phyloP scores from a whole-genome alignment of 164 flowering plant species.

The Vitis cinerea region DNA sequence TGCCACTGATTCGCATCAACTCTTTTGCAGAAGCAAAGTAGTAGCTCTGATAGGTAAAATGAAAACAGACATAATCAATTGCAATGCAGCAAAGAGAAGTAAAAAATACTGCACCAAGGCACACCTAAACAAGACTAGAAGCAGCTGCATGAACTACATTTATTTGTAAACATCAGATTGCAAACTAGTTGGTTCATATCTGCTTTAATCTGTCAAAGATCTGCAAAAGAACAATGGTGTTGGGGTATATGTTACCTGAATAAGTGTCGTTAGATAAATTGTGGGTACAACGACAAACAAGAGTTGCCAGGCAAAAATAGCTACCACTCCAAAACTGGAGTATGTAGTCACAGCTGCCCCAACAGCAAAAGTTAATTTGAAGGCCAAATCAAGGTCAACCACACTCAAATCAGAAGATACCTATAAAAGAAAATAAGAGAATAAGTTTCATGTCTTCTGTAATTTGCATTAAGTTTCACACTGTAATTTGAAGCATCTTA shows the following conservation, averaged over 20 bases:
- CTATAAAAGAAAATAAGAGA: slow-evolving; percentile 26
- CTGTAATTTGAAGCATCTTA: slow-evolving; percentile 16
- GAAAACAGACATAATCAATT: background rate
- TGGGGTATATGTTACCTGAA: slow-evolving; percentile 54
- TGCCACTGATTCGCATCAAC: slow-evolving; percentile 72
- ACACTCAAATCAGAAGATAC: slow-evolving; percentile 75
- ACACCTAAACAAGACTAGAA: no score
- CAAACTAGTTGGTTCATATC: no score
- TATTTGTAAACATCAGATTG: no score
- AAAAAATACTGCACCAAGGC: background rate
- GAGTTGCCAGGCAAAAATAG: slow-evolving; percentile 70
- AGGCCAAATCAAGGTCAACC: slow-evolving; percentile 61
- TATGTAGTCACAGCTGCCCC: slow-evolving; percentile 45
- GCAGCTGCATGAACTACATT: no score
- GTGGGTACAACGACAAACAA: slow-evolving; percentile 58
- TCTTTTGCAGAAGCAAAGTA: slow-evolving; percentile 73
- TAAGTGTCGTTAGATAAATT: slow-evolving; percentile 42
- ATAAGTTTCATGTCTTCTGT: background rate
- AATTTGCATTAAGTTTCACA: background rate
- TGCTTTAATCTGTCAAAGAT: no score
- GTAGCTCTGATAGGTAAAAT: slow-evolving; percentile 45
- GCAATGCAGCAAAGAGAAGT: no score
- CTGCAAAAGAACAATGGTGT: no score
- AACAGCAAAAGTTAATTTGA: slow-evolving; percentile 32
- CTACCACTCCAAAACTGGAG: slow-evolving; percentile 47